Base-by-base conservation (phyloP, 129 eudicot species). In the Scalesia atractyloides region DNA sequence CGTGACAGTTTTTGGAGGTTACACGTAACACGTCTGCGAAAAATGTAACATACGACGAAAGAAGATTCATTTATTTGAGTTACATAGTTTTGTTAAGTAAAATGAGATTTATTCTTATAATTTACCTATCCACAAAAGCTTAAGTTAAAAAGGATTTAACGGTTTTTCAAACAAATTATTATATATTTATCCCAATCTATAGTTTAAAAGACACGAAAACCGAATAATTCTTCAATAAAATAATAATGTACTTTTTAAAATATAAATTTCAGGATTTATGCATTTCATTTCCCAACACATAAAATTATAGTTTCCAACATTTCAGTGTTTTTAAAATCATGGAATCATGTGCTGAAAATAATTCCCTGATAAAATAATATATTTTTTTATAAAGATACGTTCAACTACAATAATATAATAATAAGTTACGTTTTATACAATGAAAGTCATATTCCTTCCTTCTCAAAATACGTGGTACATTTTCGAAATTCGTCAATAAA, bases 321-420 rank as follows among this genome's bases (percentile, higher is more conserved):
- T 20, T 50, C 16, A 18, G 47, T 19, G 36, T 14, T 10, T 17
- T 68, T 24, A 14, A 75, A 10, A 65, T 66, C 48, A 56, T 53
- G 20, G 79, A 15, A 66, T 75, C 79, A 65, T 65, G 73, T 75
- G 79, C 67, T 24, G 15, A 41, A 53, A 66, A 75, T 41, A 75
- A 66, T 75, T 75, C 64, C n/a, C n/a, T 52, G 12, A 65, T 65
- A 75, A 53, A 75, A 52, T n/a, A 66, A 52, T 16, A 1, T 57
- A 39, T 2, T 53, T 37, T 36, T 30, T n/a, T 39, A 53, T 24
- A 75, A 16, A 41, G 47, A 56, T 57, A 26, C 74, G 59, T 76
- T 76, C 61, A 54, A 73, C 65, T 41, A 24, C 65, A 53, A 16
- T 5, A 51, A 64, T 64, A 65, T 75, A 34, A 22, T 53, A 16